Evolutionary conservation across 441 rosid species (phyloP).

Genomic region (Gossypium lobatum): DNA sequence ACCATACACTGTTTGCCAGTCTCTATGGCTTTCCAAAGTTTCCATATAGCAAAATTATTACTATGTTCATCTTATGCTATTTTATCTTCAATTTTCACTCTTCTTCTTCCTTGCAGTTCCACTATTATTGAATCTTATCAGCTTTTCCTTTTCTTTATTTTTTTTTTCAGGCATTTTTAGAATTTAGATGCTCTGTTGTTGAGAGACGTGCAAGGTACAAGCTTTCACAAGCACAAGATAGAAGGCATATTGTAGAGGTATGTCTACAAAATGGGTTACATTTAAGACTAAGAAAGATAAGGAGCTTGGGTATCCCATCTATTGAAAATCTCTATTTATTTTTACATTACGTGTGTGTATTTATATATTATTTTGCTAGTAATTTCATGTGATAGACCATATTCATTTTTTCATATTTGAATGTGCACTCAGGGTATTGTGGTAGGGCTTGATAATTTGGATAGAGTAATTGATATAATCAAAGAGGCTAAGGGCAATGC

Average conservation of each 20-base stretch:
- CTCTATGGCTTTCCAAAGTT: not conserved
- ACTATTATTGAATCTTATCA: not conserved
- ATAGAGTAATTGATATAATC: constrained; percentile 57
- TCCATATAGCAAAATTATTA: not conserved
- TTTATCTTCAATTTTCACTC: not conserved
- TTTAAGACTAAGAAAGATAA: not conserved
- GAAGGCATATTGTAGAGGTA: constrained; percentile 91
- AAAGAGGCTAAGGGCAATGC: constrained; percentile 64
- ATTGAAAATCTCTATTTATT: not conserved
- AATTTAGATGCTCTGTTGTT: constrained; percentile 85
- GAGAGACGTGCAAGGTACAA: constrained; percentile 84
- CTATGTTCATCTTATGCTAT: constrained; percentile 1
- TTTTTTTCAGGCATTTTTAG: constrained; percentile 66
- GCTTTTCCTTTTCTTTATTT: constrained; percentile 4
- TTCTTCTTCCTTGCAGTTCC: not conserved
- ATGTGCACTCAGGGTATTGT: constrained; percentile 60
- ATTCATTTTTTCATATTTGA: not conserved
- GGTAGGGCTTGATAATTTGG: constrained; percentile 79
- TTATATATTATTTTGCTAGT: not conserved
- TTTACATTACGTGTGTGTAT: not conserved
- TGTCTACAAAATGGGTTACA: constrained; percentile 13
- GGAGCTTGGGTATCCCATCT: constrained; percentile 1
- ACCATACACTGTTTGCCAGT: not conserved
- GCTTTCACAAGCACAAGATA: constrained; percentile 80
- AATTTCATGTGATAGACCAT: not conserved